These are phyloP conservation scores for Mesembryanthemum crystallinum DNA, from an alignment of 148 eudicot species.

Conservation along the genomic window DNA sequence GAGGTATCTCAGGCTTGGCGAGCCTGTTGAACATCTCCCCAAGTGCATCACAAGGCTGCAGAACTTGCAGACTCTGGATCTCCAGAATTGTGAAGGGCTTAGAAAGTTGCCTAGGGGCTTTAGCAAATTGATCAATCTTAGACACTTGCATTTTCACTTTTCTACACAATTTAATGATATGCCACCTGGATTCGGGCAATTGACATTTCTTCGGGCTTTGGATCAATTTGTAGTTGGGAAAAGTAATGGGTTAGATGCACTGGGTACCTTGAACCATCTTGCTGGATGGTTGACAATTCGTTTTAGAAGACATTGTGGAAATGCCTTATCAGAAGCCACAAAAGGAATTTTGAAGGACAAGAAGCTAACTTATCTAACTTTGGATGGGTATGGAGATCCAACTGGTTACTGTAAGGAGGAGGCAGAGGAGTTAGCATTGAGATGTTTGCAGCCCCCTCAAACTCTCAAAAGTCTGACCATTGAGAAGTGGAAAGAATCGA, in stretches of 20 bases:
- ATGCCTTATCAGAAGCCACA: background rate
- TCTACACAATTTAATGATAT: background rate
- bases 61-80: background rate
- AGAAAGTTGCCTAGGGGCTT: constrained; percentile 19
- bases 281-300: background rate
- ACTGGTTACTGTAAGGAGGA: background rate
- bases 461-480: background rate
- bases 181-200: constrained; percentile 2
- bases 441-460: constrained; percentile 4
- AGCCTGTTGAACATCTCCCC: background rate
- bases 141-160: background rate
- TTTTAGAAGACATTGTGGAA: background rate
- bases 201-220: background rate
- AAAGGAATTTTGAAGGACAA: constrained; percentile 9
- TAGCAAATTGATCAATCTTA: constrained; percentile 17
- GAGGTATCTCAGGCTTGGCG: background rate
- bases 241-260: constrained; percentile 20
- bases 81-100: background rate
- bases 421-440: constrained; percentile 4
- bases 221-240: constrained; percentile 12
- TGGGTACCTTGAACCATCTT: constrained; percentile 10
- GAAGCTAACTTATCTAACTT: background rate
- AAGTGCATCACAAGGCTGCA: background rate
- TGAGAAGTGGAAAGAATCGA: background rate
- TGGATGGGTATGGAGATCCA: background rate